phyloP scores from a whole-genome alignment of 495 filamentous ascomycete species.

The Penicillium lagena region DNA sequence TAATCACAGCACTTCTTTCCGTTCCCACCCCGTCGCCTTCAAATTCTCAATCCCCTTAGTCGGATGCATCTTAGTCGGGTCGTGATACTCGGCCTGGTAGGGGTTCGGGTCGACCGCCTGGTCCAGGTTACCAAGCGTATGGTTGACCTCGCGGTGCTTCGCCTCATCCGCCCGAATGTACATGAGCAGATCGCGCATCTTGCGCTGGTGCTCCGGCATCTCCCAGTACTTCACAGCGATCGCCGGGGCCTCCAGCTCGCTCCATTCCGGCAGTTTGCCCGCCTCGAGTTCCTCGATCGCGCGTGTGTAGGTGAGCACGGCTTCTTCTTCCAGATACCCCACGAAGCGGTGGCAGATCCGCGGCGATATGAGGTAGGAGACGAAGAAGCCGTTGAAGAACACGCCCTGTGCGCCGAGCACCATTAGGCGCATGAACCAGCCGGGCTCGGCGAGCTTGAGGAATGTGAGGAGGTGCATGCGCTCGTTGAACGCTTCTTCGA shows the following conservation, averaged over 20 bases:
- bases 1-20: conserved; percentile 59
- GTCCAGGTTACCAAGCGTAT: conserved; percentile 80
- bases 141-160: conserved; percentile 96
- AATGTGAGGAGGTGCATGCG: conserved; percentile 95
- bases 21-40: conserved; percentile 72
- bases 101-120: conserved; percentile 86
- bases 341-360: conserved; percentile 93
- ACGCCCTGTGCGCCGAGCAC: conserved; percentile 79
- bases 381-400: conserved; percentile 92
- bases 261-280: conserved; percentile 78
- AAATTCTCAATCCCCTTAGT: conserved; percentile 62
- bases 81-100: conserved; percentile 70
- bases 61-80: conserved; percentile 56
- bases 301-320: conserved; percentile 89
- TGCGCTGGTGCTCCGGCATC: conserved; percentile 77
- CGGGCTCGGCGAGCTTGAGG: conserved; percentile 86
- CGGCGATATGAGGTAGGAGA: conserved; percentile 83
- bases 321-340: conserved; percentile 94
- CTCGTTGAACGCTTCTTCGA: conserved; percentile 94
- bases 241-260: conserved; percentile 70
- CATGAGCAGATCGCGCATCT: conserved; percentile 77
- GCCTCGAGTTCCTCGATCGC: conserved; percentile 79
- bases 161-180: conserved; percentile 93
- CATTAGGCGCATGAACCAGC: conserved; percentile 80
- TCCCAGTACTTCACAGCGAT: conserved; percentile 88